These are phyloP conservation scores for Fusarium compactum DNA, from an alignment of 2,329 filamentous ascomycete genomes.

Conservation along the genomic window DNA sequence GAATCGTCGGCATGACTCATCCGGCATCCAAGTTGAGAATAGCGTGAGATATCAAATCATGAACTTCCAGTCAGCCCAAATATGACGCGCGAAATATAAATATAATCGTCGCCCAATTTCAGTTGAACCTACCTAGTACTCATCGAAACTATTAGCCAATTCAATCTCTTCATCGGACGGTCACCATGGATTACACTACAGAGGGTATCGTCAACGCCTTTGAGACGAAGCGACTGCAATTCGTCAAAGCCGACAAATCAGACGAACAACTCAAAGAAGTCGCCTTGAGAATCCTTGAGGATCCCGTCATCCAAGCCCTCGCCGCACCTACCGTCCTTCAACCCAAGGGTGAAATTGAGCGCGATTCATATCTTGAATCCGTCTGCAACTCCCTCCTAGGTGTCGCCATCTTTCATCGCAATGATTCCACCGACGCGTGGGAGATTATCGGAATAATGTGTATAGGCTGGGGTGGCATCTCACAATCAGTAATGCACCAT, in stretches of 20 bases:
- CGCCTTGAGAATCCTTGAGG: not conserved
- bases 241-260: slow-evolving; percentile 3
- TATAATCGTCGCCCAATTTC: not conserved
- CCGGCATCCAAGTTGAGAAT: slow-evolving; percentile 1
- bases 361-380: slow-evolving; percentile 10
- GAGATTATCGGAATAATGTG: slow-evolving; percentile 20
- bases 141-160: fast-evolving
- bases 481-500: not conserved
- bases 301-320: slow-evolving; percentile 14
- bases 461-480: slow-evolving; percentile 21
- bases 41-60: not conserved
- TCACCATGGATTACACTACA: slow-evolving; percentile 19
- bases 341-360: slow-evolving; percentile 4
- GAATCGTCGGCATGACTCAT: slow-evolving; percentile 15
- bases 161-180: slow-evolving; percentile 52
- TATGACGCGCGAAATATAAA: fast-evolving
- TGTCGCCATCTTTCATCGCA: slow-evolving; percentile 6
- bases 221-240: slow-evolving; percentile 4
- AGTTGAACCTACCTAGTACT: fast-evolving
- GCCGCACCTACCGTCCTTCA: slow-evolving; percentile 1
- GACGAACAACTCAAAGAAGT: not conserved
- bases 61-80: not conserved
- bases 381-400: slow-evolving; percentile 10
- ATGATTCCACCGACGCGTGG: too few relatives aligned
- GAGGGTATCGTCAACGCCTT: slow-evolving; percentile 10